A percentile compares a stretch with the other conserved stretches of the same genome.
Evolutionary conservation across 495 filamentous ascomycete species (phyloP).

Genomic region (Tuber indicum): DNA sequence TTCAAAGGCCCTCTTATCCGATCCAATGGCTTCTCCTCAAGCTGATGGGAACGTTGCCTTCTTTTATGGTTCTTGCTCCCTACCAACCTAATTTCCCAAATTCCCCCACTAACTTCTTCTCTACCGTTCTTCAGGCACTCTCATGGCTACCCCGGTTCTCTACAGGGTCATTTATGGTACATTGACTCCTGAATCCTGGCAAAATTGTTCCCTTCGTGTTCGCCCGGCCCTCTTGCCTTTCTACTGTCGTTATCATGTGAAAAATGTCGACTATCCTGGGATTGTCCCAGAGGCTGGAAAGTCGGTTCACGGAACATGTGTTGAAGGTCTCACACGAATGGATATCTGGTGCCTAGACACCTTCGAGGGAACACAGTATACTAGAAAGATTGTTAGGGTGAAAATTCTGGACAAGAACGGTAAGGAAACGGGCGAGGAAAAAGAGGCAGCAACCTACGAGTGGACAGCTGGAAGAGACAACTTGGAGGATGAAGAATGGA

Average conservation of each 20-base stretch:
- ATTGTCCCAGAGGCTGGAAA: slow-evolving; percentile 54
- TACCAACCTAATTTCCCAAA: not conserved
- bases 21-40: slow-evolving; percentile 7
- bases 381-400: slow-evolving; percentile 56
- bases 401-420: slow-evolving; percentile 50
- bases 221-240: slow-evolving; percentile 68
- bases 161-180: slow-evolving; percentile 71
- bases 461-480: slow-evolving; percentile 43
- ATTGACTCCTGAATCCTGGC: slow-evolving; percentile 48
- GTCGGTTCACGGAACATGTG: slow-evolving; percentile 70
- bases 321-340: slow-evolving; percentile 67
- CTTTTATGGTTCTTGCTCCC: slow-evolving; percentile 54
- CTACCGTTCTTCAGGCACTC: slow-evolving; percentile 43
- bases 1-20: not conserved
- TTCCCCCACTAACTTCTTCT: not conserved
- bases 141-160: slow-evolving; percentile 75
- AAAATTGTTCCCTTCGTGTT: slow-evolving; percentile 55
- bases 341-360: slow-evolving; percentile 70
- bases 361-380: slow-evolving; percentile 78
- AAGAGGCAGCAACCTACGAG: slow-evolving; percentile 70
- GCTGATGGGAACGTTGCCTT: slow-evolving; percentile 49
- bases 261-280: slow-evolving; percentile 72
- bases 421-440: slow-evolving; percentile 53
- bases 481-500: slow-evolving; percentile 31
- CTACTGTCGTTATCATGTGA: slow-evolving; percentile 63